These are phyloP conservation scores for Purpureocillium lavendulum DNA, from an alignment of 2,329 filamentous ascomycete genomes.

Conservation along the genomic window DNA sequence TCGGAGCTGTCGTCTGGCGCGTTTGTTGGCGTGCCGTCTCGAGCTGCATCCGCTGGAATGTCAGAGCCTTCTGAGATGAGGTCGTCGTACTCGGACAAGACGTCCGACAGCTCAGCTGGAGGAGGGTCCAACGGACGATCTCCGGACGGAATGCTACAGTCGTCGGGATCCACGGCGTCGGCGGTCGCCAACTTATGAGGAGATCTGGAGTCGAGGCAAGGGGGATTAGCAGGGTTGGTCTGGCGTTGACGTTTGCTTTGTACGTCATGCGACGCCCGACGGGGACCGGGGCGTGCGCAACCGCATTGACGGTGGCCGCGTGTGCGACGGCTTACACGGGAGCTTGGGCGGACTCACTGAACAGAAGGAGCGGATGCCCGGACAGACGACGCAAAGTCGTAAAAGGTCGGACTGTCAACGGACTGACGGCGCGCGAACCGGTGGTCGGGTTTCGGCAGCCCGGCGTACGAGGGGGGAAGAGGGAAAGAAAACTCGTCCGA, in stretches of 20 bases:
- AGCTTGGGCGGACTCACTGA: slow-evolving; percentile 17
- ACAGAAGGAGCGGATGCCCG: slow-evolving; percentile 10
- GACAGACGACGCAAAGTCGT: slow-evolving; percentile 40
- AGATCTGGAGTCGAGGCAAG: slow-evolving; percentile 11
- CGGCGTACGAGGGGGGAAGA: slow-evolving; percentile 21
- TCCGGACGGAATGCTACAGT: slow-evolving; percentile 29
- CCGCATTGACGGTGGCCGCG: not conserved
- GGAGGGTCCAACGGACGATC: slow-evolving; percentile 28
- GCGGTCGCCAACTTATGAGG: slow-evolving; percentile 14
- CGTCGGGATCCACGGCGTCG: slow-evolving; percentile 12
- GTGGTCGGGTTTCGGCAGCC: slow-evolving; percentile 39
- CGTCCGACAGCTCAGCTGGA: slow-evolving; percentile 33
- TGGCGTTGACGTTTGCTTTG: no score
- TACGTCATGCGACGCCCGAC: no score
- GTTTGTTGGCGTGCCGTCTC: slow-evolving; percentile 16
- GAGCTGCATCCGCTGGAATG: slow-evolving; percentile 14
- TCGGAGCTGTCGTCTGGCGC: slow-evolving; percentile 20
- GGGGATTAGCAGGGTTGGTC: not conserved
- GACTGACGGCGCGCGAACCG: slow-evolving; percentile 47
- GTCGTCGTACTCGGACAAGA: slow-evolving; percentile 35
- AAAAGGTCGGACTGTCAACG: slow-evolving; percentile 53
- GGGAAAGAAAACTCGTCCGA: slow-evolving; percentile 5
- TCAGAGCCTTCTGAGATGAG: slow-evolving; percentile 28
- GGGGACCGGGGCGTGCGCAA: no score
- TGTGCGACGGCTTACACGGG: not conserved